phyloP scores from a whole-genome alignment of 768 basidiomycete species.

The Pleurotus eryngii region DNA sequence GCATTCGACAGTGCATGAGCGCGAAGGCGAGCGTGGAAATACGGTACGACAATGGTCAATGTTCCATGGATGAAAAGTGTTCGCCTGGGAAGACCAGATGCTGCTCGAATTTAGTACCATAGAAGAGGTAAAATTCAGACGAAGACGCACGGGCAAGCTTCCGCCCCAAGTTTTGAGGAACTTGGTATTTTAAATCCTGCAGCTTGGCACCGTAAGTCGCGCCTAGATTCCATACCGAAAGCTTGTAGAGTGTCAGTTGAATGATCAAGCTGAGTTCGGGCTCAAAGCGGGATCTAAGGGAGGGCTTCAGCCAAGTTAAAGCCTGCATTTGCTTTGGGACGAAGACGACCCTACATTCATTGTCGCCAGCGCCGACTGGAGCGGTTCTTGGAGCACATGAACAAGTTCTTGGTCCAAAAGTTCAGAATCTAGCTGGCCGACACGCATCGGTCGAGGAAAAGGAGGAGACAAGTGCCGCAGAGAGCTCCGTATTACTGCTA shows the following conservation, averaged over 20 bases:
- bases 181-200: conserved; percentile 69
- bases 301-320: conserved; percentile 39
- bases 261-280: conserved; percentile 73
- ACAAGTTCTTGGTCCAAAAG: conserved; percentile 87
- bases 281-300: conserved; percentile 60
- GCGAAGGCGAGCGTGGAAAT: conserved; percentile 73
- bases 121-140: conserved; percentile 6
- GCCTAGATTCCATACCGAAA: conserved; percentile 78
- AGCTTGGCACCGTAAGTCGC: conserved; percentile 82
- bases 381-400: conserved; percentile 76
- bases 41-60: conserved; percentile 74
- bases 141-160: conserved; percentile 33
- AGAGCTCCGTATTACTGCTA: conserved; percentile 44
- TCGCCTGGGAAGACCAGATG: conserved; percentile 61
- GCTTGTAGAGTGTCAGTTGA: conserved; percentile 70
- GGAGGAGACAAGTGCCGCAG: conserved; percentile 29
- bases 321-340: background rate
- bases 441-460: conserved; percentile 59
- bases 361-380: conserved; percentile 65
- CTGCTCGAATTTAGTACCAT: conserved; percentile 30
- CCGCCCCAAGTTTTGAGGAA: conserved; percentile 20
- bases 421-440: conserved; percentile 90
- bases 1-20: conserved; percentile 74
- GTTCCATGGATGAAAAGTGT: conserved; percentile 64
- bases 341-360: conserved; percentile 52